Evolutionary conservation across 192 early-diverging fungal species (phyloP), one percentile per base, ranked within the genome.

Genomic region (Endogone sp.): DNA sequence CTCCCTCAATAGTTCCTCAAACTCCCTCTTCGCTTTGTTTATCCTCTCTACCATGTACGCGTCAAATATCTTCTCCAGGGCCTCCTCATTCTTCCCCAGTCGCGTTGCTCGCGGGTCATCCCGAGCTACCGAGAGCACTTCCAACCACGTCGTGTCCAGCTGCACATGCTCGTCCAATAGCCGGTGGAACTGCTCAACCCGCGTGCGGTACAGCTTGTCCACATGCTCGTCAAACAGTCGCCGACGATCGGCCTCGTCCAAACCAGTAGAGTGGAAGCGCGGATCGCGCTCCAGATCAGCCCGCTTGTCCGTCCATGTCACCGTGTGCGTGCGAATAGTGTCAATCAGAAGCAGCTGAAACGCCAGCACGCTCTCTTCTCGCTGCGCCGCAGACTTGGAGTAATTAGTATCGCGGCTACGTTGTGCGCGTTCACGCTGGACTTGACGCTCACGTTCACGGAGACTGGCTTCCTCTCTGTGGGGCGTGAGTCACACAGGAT

Each of bases 261-360:
- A 67, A 2, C 60, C 70, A 24, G 63, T 26, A 26, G 69, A 71
- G 57, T 84, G n/a, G 60, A 69, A 86, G 20, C 79, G 70, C 0
- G 79, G 56, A 64, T 87, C 84, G 11, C 74, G 79, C 29, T 83
- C 78, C 23, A 86, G 29, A 32, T 73, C 67, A 9, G 63, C 16
- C 13, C 31, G 62, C 28, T 74, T 75, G 22, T 81, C 65, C 4
- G 66, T 61, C 75, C 74, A 85, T 3, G 66, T 67, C 69, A 85
- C 84, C 63, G 82, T 73, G 64, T 89, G 79, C 28, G 32, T 71
- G 64, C 83, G 72, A 4, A 88, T 73, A 29, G 67, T 30, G 69
- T 88, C 86, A 59, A 86, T 71, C n/a, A 88, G 78, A 11, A 88
- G 55, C 3, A 67, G 65, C 61, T 72, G 67, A 54, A 88, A 86